Evolutionary conservation across 192 early-diverging fungal genomes (phyloP).

Genomic region (Podochytrium sp.): DNA sequence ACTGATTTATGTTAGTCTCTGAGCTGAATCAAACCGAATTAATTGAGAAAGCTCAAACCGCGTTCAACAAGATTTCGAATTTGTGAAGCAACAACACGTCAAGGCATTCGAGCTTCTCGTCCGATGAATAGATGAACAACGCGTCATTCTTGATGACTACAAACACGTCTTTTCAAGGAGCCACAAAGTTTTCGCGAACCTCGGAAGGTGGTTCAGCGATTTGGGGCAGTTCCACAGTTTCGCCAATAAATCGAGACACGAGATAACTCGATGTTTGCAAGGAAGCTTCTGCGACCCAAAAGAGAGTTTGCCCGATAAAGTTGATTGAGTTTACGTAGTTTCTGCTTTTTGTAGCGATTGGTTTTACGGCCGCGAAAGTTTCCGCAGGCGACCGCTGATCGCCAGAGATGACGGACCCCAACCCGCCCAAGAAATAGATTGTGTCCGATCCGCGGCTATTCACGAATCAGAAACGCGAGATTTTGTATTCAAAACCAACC

Average conservation of each 20-base stretch:
- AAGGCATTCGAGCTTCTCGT: constrained; percentile 75
- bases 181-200: constrained; percentile 4
- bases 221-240: constrained; percentile 17
- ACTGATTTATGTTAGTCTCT: not conserved
- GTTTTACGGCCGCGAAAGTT: not conserved
- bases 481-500: not conserved
- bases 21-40: not conserved
- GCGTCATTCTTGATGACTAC: constrained; percentile 78
- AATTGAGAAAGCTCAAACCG: not conserved
- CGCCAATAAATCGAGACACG: constrained; percentile 40
- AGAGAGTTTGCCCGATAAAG: constrained; percentile 8
- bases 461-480: too few species aligned
- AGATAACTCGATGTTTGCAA: constrained; percentile 38
- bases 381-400: not conserved
- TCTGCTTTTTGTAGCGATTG: constrained; percentile 26
- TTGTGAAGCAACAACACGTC: constrained; percentile 75
- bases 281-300: constrained; percentile 21
- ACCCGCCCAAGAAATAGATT: constrained; percentile 22
- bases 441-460: constrained; percentile 9
- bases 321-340: constrained; percentile 27
- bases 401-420: constrained; percentile 5
- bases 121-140: constrained; percentile 84
- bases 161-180: constrained; percentile 50
- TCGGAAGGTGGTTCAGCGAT: constrained; percentile 8
- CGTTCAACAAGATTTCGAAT: constrained; percentile 56